Evolutionary conservation across 2,329 filamentous ascomycete genomes (phyloP), one percentile per base, ranked within the genome.

Genomic region (Aspergillus japonicus): DNA sequence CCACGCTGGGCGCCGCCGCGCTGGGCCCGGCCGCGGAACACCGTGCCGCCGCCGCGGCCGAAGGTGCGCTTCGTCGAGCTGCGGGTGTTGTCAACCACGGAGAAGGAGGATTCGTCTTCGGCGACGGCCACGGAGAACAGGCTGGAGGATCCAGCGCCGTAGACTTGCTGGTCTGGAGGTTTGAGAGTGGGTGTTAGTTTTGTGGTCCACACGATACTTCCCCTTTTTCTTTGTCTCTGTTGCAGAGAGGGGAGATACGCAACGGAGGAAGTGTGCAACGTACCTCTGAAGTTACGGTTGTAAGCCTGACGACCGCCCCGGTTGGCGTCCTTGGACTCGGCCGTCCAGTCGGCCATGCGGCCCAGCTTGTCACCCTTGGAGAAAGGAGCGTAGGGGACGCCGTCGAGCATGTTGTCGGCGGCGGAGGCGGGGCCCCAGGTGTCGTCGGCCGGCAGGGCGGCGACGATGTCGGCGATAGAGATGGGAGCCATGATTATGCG

Each of bases 291-390:
- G 78, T 93, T 95, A 69, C 94, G 86, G 78, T 94, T 92, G 79
- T 96, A 98, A 75, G 95, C 91, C 77, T 90, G 88, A 75, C 94
- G 84, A 63, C 92, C 91, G 68, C 90, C 89, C 72, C 92, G 83
- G 62, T 84, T 82, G 68, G 75, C 73, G 68, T 87, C 85, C 81
- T 97, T 97, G 77, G 90, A 88, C 75, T 97, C 95, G 51, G 87
- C 75, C 19, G 93, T 96, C 95, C 95, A 99, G 83, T 99, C 95
- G 62, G 95, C 95, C 93, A 99, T 98, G 77, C 95, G 93, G 73
- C 95, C 95, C 62, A 99, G 84, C 85, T 97, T 98, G 83, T 99
- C 95, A 76, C 92, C 92, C 81, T 99, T 99, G 68, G 93, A 97
- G 83, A 95, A 99, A 62, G 95, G 95, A 70, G 95, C 95, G 78